These are phyloP conservation scores for Linum trigynum DNA, from an alignment of 345 rosid genomes.

Conservation along the genomic window DNA sequence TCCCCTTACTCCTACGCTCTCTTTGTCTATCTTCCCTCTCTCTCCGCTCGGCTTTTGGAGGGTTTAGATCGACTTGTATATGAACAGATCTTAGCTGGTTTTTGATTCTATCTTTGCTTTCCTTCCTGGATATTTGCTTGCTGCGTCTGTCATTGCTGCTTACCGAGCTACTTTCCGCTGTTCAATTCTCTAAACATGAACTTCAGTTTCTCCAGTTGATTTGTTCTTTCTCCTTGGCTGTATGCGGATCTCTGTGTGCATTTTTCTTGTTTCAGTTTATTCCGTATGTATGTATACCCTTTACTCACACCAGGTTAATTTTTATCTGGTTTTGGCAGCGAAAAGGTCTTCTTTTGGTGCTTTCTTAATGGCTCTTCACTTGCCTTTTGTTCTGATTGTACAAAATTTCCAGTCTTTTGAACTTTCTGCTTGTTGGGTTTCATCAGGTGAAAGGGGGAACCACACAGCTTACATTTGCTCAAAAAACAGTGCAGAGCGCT, in stretches of 20 bases:
- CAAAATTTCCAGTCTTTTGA: background rate
- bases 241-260: background rate
- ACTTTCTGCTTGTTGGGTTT: slow-evolving; percentile 9
- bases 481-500: slow-evolving; percentile 91
- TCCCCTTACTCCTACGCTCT: background rate
- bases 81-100: background rate
- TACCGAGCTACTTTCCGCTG: background rate
- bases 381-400: too few relatives aligned
- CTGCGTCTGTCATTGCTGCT: too few relatives aligned
- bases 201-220: background rate
- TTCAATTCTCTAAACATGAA: background rate
- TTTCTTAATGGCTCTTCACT: background rate
- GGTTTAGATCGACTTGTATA: background rate
- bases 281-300: slow-evolving; percentile 44
- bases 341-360: slow-evolving; percentile 48
- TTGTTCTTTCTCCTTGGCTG: background rate
- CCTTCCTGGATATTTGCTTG: background rate
- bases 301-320: slow-evolving; percentile 89
- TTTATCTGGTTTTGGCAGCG: slow-evolving; percentile 85
- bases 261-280: too few relatives aligned
- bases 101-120: background rate
- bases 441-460: slow-evolving; percentile 92
- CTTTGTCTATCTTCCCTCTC: background rate
- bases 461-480: slow-evolving; percentile 88
- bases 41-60: background rate